These are phyloP conservation scores for Cyberlindnera euphorbiiphila DNA, from an alignment of 805 yeast genomes.

Conservation along the genomic window DNA sequence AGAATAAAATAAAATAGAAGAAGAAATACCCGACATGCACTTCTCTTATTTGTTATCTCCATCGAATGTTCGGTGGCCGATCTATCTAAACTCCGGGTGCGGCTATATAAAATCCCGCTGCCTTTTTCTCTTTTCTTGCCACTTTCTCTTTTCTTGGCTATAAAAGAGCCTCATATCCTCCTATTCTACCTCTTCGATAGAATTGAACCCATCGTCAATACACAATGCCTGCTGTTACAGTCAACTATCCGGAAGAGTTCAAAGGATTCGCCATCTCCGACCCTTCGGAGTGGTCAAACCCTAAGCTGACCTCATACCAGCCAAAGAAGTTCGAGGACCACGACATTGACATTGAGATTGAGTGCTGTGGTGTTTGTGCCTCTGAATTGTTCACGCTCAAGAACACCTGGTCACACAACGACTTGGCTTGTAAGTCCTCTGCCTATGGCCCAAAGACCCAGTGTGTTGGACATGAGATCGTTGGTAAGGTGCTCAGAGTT, in stretches of 20 bases:
- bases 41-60: no score
- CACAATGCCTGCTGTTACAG: conserved; percentile 23
- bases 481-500: conserved; percentile 54
- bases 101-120: no score
- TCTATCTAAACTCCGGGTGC: no score
- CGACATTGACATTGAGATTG: conserved; percentile 56
- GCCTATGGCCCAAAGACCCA: conserved; percentile 35
- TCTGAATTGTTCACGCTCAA: conserved; percentile 51
- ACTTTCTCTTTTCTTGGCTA: no score
- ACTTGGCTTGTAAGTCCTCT: conserved; percentile 22
- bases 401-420: conserved; percentile 45
- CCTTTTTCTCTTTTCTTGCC: no score
- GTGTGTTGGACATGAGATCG: conserved; percentile 67
- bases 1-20: no score
- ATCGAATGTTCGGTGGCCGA: no score
- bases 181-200: no score
- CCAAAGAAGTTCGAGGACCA: conserved; percentile 42
- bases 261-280: conserved; percentile 56
- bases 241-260: conserved; percentile 50
- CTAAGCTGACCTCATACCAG: conserved; percentile 45
- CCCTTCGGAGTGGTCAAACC: conserved; percentile 51
- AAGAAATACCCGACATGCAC: no score
- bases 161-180: no score
- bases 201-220: no score
- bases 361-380: conserved; percentile 67